These are phyloP conservation scores for Camellia oleifera DNA, from an alignment of 179 eudicot species.

Conservation along the genomic window DNA sequence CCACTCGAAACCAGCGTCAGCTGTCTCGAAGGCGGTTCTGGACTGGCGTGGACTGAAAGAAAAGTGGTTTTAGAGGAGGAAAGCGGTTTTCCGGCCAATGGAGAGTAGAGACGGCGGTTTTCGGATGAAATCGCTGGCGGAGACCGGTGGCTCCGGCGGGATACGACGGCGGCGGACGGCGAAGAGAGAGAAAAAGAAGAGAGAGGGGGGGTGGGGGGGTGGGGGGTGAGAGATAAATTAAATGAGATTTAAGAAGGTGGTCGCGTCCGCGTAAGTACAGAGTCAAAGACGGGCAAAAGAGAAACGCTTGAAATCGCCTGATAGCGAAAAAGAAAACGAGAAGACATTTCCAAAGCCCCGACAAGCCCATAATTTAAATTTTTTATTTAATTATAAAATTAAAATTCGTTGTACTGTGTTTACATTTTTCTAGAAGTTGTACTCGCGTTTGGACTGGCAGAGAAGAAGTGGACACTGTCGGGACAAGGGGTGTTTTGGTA, in stretches of 20 bases:
- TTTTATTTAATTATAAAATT: no score
- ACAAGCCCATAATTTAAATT: no score
- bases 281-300: conserved; percentile 18
- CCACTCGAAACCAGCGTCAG: background rate
- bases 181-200: background rate
- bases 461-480: no score
- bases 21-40: background rate
- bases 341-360: no score
- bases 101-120: background rate
- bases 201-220: no score
- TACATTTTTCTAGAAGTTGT: no score
- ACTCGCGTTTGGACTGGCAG: no score
- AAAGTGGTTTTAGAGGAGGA: background rate
- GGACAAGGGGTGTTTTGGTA: no score
- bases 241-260: conserved; percentile 9
- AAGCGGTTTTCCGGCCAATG: conserved; percentile 5
- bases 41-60: background rate
- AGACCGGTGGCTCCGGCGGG: background rate
- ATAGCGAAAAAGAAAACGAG: no score
- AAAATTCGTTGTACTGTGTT: no score
- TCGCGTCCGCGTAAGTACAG: conserved; percentile 16
- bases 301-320: no score
- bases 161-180: background rate
- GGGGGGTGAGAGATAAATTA: background rate
- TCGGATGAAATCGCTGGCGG: background rate